A percentile compares a stretch with the other conserved stretches of the same genome.
phyloP scores from a whole-genome alignment of 75 land plant genomes.

The Pseudotsuga menziesii region DNA sequence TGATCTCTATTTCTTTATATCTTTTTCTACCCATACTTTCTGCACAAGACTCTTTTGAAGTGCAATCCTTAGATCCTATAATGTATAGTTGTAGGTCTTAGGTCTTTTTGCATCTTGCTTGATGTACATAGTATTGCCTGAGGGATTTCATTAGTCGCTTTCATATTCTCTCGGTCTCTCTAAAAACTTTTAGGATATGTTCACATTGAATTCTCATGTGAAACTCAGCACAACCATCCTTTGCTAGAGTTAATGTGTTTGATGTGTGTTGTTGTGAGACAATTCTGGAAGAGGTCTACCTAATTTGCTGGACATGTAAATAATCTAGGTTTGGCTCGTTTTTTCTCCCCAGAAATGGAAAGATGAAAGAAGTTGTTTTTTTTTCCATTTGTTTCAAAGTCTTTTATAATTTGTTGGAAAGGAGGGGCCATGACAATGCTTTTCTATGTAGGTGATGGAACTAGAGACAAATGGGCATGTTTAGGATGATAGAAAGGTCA shows the following conservation, averaged over 20 bases:
- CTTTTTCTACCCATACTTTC: not conserved
- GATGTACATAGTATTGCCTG: not conserved
- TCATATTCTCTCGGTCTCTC: not conserved
- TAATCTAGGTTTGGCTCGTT: not conserved
- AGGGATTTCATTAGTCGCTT: not conserved
- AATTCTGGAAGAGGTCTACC: not conserved
- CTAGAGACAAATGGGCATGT: constrained; percentile 7
- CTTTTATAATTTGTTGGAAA: not conserved
- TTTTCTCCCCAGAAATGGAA: not conserved
- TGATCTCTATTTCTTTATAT: not conserved
- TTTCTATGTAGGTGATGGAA: constrained; percentile 22
- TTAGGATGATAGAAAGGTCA: constrained; percentile 8
- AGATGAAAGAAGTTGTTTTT: not conserved
- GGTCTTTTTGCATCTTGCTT: not conserved
- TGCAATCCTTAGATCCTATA: too few relatives aligned
- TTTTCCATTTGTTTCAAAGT: not conserved
- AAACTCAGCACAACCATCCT: not conserved
- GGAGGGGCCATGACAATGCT: not conserved
- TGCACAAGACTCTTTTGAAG: not conserved
- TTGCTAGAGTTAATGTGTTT: not conserved
- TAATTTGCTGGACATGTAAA: not conserved
- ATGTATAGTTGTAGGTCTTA: not conserved
- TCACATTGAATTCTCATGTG: not conserved
- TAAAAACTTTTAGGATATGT: not conserved
- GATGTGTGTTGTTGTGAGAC: not conserved